Base-by-base conservation (phyloP, 768 basidiomycete species). In the Boletus subparvulus region DNA sequence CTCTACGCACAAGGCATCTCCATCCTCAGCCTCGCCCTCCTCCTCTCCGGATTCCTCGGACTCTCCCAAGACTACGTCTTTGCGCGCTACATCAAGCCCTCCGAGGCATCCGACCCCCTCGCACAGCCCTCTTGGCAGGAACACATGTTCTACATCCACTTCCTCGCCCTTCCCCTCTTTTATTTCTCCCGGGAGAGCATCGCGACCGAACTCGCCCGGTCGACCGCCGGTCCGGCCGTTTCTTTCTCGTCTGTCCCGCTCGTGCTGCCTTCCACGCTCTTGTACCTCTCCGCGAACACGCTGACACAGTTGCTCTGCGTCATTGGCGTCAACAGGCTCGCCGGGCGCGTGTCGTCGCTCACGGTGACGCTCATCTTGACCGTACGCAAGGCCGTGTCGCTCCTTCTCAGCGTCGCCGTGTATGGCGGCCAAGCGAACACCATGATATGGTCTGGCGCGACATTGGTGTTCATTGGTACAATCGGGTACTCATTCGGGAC, bases 71-170 rank as follows among this genome's bases (percentile, higher is more conserved):
- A 98, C 65, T 79, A 82, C 75, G 91, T 91, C 6, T 91, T 86
- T 65, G 63, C 65, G 32, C 57, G 55, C n/a, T 84, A 84, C 59
- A 73, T 80, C 13, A 63, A 56, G 11, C 56, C 64, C 12, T 24
- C 36, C 58, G 21, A 21, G 21, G 64, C 50, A 9, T 66, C 56
- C 26, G 53, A 62, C 50, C 61, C 62, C 1, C 36, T 40, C n/a
- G 41, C 55, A n/a, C 61, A 62, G 42, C 62, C 71, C 0, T 70
- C 82, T 43, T 97, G 94, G 94, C 84, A 88, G 65, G 94, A 97
- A 73, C 87, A 84, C 48, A 85, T 98, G 83, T 98, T 96, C 75
- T 98, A 94, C 75, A 79, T 91, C 21, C 92, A 94, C 71, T 83
- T 87, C 65, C 81, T 93, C 51, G 83, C 86, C 13, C 78, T 94